Evolutionary conservation across 1,284 basidiomycete species (phyloP), one percentile per base, ranked within the genome.

Genomic region (Golubevia pallescens): DNA sequence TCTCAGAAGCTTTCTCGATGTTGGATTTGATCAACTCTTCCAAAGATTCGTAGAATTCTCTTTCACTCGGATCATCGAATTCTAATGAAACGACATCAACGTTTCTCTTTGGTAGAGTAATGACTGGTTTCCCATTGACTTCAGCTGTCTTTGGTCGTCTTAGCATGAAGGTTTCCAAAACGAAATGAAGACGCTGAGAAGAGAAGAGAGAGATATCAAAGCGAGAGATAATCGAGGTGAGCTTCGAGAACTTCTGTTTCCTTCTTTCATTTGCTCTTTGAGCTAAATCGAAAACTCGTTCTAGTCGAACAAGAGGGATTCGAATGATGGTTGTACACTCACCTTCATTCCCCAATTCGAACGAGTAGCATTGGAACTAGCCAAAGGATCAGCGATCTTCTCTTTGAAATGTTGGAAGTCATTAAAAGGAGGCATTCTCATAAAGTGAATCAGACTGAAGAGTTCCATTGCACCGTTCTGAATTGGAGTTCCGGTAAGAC

Each of bases 71-170:
- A 21, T 69, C 66, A 20, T 72, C 71, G 59, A 85, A 84, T 20
- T 80, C 77, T 10, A 38, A 38, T 5, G 34, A 5, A 4, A 38
- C 74, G 7, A 91, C 84, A 8, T 88, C 81, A 2, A 91, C 81
- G 0, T 86, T 86, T 78, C 90, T 90, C 23, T 86, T 68, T 1
- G 90, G 90, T 21, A 91, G 86, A 54, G 89, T 88, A 65, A 91
- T 88, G 24, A 92, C 86, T 24, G 86, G 87, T 73, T 90, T 89
- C 2, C 90, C 90, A 73, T 90, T 62, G 10, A 60, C 63, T 66
- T 70, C 72, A 3, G 75, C 70, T 13, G 81, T 80, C 60, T 85
- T 85, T 13, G 79, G 80, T 10, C 82, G 73, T 14, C 82, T 73
- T 19, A 85, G 71, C 75, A 85, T 78, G 65, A 83, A 79, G 19